Evolutionary conservation across 2,329 filamentous ascomycete genomes (phyloP), one percentile per base, ranked within the genome.

Genomic region (Metarhizium album): DNA sequence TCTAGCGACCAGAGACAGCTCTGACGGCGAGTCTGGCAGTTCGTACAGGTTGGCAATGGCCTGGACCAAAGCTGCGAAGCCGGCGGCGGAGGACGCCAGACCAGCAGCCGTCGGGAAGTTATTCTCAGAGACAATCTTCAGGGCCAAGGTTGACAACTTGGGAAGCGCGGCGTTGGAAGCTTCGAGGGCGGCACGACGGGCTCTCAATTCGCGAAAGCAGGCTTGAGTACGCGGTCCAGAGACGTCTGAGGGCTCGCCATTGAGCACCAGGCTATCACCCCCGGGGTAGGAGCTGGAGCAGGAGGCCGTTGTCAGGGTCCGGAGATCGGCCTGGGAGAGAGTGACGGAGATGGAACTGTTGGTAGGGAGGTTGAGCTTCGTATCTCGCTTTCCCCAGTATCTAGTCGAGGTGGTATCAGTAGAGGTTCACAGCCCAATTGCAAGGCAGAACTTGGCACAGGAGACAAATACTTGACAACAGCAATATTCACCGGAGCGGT

Each of bases 21-120:
- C 87, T 1, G 86, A 83, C 0, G 90, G 86, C 0, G 84, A 83
- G 53, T 89, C 80, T 4, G 86, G 84, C 6, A 98, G 82, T 65
- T 87, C 77, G 73, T 97, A 98, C 40, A 98, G 80, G 67, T 97
- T 80, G 35, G 93, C 93, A 60, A 98, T 88, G 57, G 88, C 90
- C 52, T 90, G 81, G 20, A 97, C 82, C 5, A 86, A 71, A 20
- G 83, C 83, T 2, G 83, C 83, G 56, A 86, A 85, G 4, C 83
- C 83, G 1, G 83, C 83, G 1, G 83, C 83, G 0, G 83, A 86
- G 18, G 80, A 84, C 3, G 84, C 83, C 16, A 98, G 82, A 6
- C 93, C 93, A 4, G 93, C 93, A 24, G 93, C 93, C 2, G 93
- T 98, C 56, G 93, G 93, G 78, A 98, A 98, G 78, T 98, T 98